Evolutionary conservation across 2,329 filamentous ascomycete genomes (phyloP), one percentile per base, ranked within the genome.

Genomic region (Penicillium decumbens): DNA sequence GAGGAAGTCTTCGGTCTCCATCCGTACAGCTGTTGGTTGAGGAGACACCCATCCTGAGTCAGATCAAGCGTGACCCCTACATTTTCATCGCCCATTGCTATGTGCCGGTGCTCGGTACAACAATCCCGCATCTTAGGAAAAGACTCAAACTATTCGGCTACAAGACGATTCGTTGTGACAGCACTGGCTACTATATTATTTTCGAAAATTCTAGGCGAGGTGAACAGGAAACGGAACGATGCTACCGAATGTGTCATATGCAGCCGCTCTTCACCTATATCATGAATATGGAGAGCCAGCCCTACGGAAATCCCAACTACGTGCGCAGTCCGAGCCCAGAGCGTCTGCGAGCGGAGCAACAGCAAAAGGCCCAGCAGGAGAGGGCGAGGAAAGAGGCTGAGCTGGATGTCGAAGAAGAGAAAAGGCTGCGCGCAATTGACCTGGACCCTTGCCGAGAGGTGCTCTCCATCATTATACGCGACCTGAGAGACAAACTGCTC

Each of bases 391-490:
- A 80, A 41, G 88, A 95, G 63, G 85, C 89, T 38, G 88, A 89
- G 55, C 80, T 84, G 42, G 92, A 96, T 64, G 66, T 92, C 6
- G 90, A 96, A 64, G 87, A 93, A 58, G 92, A 97, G 68, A 96
- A 93, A 74, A 85, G 83, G 64, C 86, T 92, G 60, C 79, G 92
- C 45, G 91, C 91, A 15, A 85, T 87, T 63, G 87, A 95, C 65
- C 82, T 96, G 56, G 92, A 98, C 68, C 92, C 93, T n/a, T 88
- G 92, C 4, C 74, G 78, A 42, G 92, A 95, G 65, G 92, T 93
- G 29, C 77, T 90, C 33, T 84, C 91, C 53, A 80, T 88, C 39
- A 80, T 96, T 45, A 81, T 86, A 44, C 81, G 83, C 45, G 91
- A 97, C 67, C 76, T 98, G 65, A 84, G 82, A 51, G 88, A 95